Base-by-base conservation (phyloP, 768 basidiomycete genomes). In the Leccinellum albellum region DNA sequence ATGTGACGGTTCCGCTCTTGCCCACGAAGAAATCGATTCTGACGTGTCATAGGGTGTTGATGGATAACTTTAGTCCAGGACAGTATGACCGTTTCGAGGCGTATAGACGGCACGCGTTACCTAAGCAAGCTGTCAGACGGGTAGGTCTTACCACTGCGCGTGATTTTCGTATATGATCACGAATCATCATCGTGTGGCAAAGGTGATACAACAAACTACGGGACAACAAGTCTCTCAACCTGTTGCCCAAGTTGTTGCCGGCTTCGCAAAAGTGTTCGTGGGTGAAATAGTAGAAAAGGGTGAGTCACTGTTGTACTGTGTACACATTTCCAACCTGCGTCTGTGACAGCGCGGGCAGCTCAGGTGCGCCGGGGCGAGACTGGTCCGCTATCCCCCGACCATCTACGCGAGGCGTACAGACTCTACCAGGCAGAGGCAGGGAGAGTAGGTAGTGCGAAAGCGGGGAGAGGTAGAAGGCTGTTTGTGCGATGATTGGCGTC, bases 271-370 rank as follows among this genome's bases (percentile, higher is more conserved):
- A 66, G 91, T 96, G 0, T 96, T 94, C 58, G 91, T 96, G 3
- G 94, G 94, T 3, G 93, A 95, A 70, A 89, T 96, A 6, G 82
- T 94, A 17, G 93, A 94, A 67, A 89, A 88, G 74, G 92, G 92
- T 91, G 50, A 54, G 45, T 10, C 20, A 1, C 17, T 8, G 53
- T 21, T n/a, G 6, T 14, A 10, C 4, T 31, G 10, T 3, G 5
- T 17, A 8, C n/a, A 24, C 20, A 14, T 24, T 13, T 23, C 21
- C 28, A 50, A 32, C 46, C 23, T 35, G 23, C 12, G 1, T 40
- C 23, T 29, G 13, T 20, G 14, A 33, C 55, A 94, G 93, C 91
- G 21, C 88, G 91, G 9, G 77, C 81, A 6, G 87, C 90, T 0
- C 93, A 95, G 71, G 74, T 75, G 21, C 80, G 86, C 29, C 78